phyloP scores from a whole-genome alignment of 306 rosid species.

The Cicer yamashitae region DNA sequence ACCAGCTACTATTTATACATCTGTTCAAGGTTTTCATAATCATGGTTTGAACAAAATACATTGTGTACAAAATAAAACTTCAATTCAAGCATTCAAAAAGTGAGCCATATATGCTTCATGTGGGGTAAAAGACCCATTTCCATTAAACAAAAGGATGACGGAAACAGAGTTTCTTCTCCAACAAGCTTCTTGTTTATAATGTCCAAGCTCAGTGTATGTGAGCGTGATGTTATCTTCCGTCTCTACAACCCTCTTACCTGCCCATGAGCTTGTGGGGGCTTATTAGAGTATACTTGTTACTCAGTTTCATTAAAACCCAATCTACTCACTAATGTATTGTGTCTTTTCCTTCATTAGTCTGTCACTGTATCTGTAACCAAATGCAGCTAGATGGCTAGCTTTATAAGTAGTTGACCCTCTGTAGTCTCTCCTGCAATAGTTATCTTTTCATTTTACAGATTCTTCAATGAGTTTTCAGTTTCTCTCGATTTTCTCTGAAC shows the following conservation, averaged over 20 bases:
- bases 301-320: background rate
- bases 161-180: background rate
- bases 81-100: background rate
- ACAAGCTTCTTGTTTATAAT: background rate
- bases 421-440: background rate
- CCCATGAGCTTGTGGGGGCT: background rate
- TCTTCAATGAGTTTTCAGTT: background rate
- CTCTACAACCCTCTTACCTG: background rate
- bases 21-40: background rate
- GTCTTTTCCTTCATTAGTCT: background rate
- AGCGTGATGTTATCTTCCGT: background rate
- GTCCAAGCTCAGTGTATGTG: background rate
- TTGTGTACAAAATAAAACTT: background rate
- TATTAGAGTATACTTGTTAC: slow-evolving; percentile 3
- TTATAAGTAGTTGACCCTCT: background rate
- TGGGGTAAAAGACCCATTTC: background rate
- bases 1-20: background rate
- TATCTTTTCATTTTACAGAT: background rate
- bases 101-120: background rate
- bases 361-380: background rate
- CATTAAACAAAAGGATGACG: background rate
- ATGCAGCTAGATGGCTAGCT: background rate
- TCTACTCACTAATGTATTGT: background rate
- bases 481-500: background rate
- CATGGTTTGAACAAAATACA: background rate